phyloP scores from a whole-genome alignment of 345 rosid species.

The Gynandropsis gynandra region DNA sequence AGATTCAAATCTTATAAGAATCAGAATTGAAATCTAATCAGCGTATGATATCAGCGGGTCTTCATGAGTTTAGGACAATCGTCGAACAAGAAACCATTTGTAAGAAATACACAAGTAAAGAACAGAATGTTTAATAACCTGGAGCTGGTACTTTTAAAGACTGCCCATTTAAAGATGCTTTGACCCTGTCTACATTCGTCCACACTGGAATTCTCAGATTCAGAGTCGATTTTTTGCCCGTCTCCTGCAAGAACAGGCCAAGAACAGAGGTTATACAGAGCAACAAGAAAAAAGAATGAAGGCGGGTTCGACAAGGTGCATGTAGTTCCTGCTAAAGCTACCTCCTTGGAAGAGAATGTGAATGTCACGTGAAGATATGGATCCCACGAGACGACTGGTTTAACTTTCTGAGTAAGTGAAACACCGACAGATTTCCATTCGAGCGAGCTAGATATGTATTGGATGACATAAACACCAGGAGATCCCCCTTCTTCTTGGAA shows the following conservation, averaged over 20 bases:
- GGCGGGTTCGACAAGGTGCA: neutral
- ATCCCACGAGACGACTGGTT: constrained; percentile 58
- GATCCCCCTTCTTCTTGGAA: constrained; percentile 61
- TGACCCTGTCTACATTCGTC: constrained; percentile 50
- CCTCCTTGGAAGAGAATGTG: constrained; percentile 41
- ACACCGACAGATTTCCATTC: constrained; percentile 61
- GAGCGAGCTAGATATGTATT: constrained; percentile 67
- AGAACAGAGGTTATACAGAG: too few relatives aligned
- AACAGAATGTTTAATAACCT: constrained; percentile 36
- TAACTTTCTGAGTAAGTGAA: constrained; percentile 50
- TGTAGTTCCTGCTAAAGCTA: constrained; percentile 18
- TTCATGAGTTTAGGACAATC: neutral
- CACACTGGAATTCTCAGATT: constrained; percentile 71
- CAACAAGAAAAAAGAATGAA: too few relatives aligned
- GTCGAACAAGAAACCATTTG: neutral
- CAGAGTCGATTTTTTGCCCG: constrained; percentile 45
- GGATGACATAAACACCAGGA: constrained; percentile 72
- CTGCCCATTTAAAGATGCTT: constrained; percentile 51
- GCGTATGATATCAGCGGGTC: neutral
- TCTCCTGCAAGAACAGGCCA: constrained; percentile 32
- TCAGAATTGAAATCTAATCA: neutral
- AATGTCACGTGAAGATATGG: constrained; percentile 51
- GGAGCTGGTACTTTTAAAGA: constrained; percentile 45
- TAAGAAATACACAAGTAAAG: neutral
- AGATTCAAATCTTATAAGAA: constrained; percentile 7